phyloP scores from a whole-genome alignment of 1,139 yeast species.

The Debaryomyces sp. region DNA sequence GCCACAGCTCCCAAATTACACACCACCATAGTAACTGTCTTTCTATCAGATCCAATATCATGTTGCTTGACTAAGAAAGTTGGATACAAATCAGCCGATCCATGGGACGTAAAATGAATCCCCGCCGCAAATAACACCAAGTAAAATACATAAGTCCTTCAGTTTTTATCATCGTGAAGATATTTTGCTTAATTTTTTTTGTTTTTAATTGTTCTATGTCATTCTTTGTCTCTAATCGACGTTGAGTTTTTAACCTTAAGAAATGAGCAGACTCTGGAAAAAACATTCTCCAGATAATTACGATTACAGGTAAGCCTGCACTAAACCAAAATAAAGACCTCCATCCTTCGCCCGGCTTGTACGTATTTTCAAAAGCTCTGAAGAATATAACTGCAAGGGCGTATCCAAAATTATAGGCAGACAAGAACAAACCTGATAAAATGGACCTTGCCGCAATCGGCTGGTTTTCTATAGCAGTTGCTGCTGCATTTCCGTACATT shows the following conservation, averaged over 20 bases:
- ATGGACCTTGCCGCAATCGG: slow-evolving; percentile 38
- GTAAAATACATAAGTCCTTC: slow-evolving; percentile 49
- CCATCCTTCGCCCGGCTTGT: slow-evolving; percentile 56
- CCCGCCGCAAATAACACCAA: slow-evolving; percentile 50
- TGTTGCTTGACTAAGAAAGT: slow-evolving; percentile 47
- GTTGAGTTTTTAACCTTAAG: slow-evolving; percentile 14
- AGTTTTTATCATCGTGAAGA: slow-evolving; percentile 27
- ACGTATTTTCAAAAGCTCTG: slow-evolving; percentile 62
- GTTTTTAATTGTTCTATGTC: slow-evolving; percentile 9
- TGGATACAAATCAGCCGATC: slow-evolving; percentile 57
- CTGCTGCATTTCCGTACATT: slow-evolving; percentile 35
- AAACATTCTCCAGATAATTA: slow-evolving; percentile 34
- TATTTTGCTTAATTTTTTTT: slow-evolving; percentile 12
- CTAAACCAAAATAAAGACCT: slow-evolving; percentile 80
- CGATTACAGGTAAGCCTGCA: slow-evolving; percentile 53
- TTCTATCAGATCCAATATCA: slow-evolving; percentile 32
- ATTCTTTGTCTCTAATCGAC: slow-evolving; percentile 11
- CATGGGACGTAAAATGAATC: slow-evolving; percentile 57
- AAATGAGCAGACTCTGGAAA: slow-evolving; percentile 37
- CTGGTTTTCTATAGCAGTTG: slow-evolving; percentile 39
- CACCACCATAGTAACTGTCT: slow-evolving; percentile 49
- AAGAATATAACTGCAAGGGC: slow-evolving; percentile 38
- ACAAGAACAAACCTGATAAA: slow-evolving; percentile 41
- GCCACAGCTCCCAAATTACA: slow-evolving; percentile 52
- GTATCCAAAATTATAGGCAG: slow-evolving; percentile 44